Percentiles rank a stretch among this genome's conserved stretches.
Evolutionary conservation across 2,329 filamentous ascomycete genomes (phyloP).

Genomic region (Fusarium newnesense): DNA sequence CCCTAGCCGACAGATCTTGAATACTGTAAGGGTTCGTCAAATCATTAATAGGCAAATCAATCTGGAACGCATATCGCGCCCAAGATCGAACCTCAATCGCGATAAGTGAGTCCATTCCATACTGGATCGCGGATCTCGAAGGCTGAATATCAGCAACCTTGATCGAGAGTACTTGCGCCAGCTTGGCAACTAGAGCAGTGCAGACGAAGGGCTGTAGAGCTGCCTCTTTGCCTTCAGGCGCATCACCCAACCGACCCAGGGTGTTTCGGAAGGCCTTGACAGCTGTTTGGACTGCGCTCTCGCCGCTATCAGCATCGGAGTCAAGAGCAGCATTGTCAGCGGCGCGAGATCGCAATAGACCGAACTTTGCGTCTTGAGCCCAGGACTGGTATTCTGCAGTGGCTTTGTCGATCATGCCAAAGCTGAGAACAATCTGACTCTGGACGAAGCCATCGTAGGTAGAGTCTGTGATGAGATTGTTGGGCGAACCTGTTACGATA

Average conservation of each 20-base stretch:
- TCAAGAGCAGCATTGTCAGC: slow-evolving; percentile 29
- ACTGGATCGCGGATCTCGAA: slow-evolving; percentile 37
- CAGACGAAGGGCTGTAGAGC: slow-evolving; percentile 33
- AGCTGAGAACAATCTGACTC: slow-evolving; percentile 38
- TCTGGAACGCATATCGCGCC: slow-evolving; percentile 42
- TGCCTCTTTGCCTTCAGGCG: slow-evolving; percentile 28
- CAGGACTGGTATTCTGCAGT: slow-evolving; percentile 39
- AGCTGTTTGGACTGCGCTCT: slow-evolving; percentile 39
- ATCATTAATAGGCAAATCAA: slow-evolving; percentile 39
- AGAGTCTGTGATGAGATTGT: slow-evolving; percentile 2
- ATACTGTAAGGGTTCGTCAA: slow-evolving; percentile 41
- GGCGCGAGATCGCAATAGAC: slow-evolving; percentile 28
- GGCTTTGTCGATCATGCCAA: slow-evolving; percentile 38
- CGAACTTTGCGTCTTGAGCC: slow-evolving; percentile 41
- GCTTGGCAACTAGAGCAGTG: slow-evolving; percentile 37
- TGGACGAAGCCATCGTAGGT: slow-evolving; percentile 33
- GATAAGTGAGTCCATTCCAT: slow-evolving; percentile 41
- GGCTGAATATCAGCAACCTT: slow-evolving; percentile 38
- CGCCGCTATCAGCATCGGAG: slow-evolving; percentile 25
- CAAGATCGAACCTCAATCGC: slow-evolving; percentile 40
- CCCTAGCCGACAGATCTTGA: slow-evolving; percentile 36
- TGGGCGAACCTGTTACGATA: slow-evolving; percentile 32
- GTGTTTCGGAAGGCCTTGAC: slow-evolving; percentile 38
- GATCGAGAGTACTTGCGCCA: slow-evolving; percentile 38
- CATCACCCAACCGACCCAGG: slow-evolving; percentile 19